phyloP scores from a whole-genome alignment of 352 stramenopile genomes.

The Globisporangium paddicum region DNA sequence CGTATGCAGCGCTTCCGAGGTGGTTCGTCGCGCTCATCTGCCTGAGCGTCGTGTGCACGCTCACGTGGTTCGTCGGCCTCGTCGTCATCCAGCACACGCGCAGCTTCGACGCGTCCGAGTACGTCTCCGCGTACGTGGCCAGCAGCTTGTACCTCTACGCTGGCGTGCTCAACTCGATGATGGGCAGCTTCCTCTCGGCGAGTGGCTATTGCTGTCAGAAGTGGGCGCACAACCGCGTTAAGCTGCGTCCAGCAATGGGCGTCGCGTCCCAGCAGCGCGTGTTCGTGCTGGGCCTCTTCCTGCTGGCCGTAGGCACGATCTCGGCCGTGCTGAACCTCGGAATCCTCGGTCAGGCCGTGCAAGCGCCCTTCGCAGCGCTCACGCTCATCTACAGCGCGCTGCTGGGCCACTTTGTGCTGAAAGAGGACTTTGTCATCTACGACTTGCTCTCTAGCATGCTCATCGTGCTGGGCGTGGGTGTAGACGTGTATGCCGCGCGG shows the following conservation, averaged over 20 bases:
- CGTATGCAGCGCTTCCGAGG: constrained; percentile 25
- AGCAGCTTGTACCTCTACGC: constrained; percentile 50
- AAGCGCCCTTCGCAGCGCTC: constrained; percentile 73
- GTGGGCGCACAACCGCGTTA: constrained; percentile 54
- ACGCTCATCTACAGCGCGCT: constrained; percentile 78
- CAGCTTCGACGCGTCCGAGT: constrained; percentile 16
- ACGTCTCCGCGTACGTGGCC: constrained; percentile 11
- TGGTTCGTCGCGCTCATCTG: constrained; percentile 47
- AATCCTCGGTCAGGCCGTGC: constrained; percentile 69
- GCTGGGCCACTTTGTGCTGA: constrained; percentile 58
- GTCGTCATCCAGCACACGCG: constrained; percentile 33
- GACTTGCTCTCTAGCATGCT: constrained; percentile 57
- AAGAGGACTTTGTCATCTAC: constrained; percentile 41
- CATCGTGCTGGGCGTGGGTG: constrained; percentile 53
- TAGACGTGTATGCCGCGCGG: constrained; percentile 59
- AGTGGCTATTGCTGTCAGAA: constrained; percentile 84
- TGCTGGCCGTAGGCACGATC: constrained; percentile 60
- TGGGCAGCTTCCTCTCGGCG: constrained; percentile 71
- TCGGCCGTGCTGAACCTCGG: constrained; percentile 69
- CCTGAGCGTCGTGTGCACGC: constrained; percentile 34
- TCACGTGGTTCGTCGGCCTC: constrained; percentile 49
- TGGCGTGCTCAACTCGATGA: constrained; percentile 65
- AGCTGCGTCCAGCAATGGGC: constrained; percentile 40
- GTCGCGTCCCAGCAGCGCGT: constrained; percentile 56
- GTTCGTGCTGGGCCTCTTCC: constrained; percentile 49